A percentile compares a stretch with the other conserved stretches of the same genome.
Evolutionary conservation across 768 basidiomycete genomes (phyloP).

Genomic region (Agrocybe praecox): DNA sequence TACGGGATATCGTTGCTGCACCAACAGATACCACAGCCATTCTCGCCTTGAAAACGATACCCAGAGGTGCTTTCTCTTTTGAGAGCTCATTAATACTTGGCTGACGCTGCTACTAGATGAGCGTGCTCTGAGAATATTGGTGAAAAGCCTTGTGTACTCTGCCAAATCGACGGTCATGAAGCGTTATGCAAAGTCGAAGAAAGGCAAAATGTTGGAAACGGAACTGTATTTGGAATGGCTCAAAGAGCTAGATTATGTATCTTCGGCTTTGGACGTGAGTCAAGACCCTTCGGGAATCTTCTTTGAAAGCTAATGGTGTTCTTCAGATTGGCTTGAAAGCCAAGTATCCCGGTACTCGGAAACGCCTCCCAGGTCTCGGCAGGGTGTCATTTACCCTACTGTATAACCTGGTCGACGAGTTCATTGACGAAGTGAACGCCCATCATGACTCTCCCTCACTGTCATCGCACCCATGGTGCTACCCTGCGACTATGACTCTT

Average conservation of each 20-base stretch:
- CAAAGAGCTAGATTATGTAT: slow-evolving; percentile 37
- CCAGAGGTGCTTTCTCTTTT: slow-evolving; percentile 20
- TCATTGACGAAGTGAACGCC: slow-evolving; percentile 44
- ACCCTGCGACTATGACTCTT: slow-evolving; percentile 43
- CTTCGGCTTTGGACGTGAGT: slow-evolving; percentile 39
- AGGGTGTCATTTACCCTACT: slow-evolving; percentile 41
- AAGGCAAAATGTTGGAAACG: slow-evolving; percentile 36
- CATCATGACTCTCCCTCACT: slow-evolving; percentile 46
- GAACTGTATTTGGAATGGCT: slow-evolving; percentile 48
- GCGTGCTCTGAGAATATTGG: slow-evolving; percentile 13
- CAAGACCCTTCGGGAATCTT: not conserved
- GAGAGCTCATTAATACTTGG: not conserved
- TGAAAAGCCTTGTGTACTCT: slow-evolving; percentile 33
- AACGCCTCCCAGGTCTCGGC: slow-evolving; percentile 38
- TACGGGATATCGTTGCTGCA: slow-evolving; percentile 18
- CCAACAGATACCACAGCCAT: slow-evolving; percentile 18
- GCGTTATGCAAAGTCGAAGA: slow-evolving; percentile 23
- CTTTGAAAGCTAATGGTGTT: slow-evolving; percentile 1
- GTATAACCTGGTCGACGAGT: slow-evolving; percentile 44
- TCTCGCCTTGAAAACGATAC: slow-evolving; percentile 24
- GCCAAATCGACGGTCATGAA: slow-evolving; percentile 33
- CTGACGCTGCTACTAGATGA: slow-evolving; percentile 15
- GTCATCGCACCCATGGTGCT: slow-evolving; percentile 25
- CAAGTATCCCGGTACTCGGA: slow-evolving; percentile 38
- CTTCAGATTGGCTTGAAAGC: slow-evolving; percentile 37